These are phyloP conservation scores for Garcia nutans DNA, from an alignment of 345 rosid species.

Conservation along the genomic window DNA sequence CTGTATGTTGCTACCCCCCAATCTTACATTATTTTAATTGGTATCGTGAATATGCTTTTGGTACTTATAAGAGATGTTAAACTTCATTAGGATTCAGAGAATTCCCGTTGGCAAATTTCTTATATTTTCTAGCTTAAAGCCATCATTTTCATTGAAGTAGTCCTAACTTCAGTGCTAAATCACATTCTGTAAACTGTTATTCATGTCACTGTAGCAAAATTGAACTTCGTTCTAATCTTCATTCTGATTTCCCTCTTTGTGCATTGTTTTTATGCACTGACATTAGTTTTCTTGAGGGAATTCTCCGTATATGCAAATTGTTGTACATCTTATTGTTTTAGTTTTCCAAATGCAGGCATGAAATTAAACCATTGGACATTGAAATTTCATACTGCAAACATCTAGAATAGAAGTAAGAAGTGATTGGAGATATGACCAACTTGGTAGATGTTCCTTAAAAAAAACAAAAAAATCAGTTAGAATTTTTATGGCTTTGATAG, in stretches of 20 bases:
- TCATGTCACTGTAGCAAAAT: no score
- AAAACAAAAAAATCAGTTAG: no score
- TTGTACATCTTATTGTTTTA: neutral
- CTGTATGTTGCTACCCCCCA: neutral
- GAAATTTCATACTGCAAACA: neutral
- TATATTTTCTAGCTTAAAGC: neutral
- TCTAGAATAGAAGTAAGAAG: neutral
- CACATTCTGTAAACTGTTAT: neutral
- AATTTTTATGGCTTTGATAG: neutral
- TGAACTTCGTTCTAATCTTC: neutral
- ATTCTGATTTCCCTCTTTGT: neutral
- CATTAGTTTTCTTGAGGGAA: neutral
- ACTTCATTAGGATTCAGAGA: neutral
- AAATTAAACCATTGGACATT: neutral
- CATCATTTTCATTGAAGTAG: neutral
- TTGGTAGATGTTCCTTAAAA: neutral
- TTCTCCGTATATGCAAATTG: neutral
- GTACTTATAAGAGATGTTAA: neutral
- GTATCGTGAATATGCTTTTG: neutral
- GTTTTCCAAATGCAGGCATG: neutral
- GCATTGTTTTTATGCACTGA: neutral
- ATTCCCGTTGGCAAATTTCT: neutral
- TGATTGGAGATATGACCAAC: neutral
- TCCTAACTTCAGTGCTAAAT: neutral
- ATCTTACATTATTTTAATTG: neutral